Evolutionary conservation across 192 early-diverging fungal genomes (phyloP).

Genomic region (Coemansia sp.): DNA sequence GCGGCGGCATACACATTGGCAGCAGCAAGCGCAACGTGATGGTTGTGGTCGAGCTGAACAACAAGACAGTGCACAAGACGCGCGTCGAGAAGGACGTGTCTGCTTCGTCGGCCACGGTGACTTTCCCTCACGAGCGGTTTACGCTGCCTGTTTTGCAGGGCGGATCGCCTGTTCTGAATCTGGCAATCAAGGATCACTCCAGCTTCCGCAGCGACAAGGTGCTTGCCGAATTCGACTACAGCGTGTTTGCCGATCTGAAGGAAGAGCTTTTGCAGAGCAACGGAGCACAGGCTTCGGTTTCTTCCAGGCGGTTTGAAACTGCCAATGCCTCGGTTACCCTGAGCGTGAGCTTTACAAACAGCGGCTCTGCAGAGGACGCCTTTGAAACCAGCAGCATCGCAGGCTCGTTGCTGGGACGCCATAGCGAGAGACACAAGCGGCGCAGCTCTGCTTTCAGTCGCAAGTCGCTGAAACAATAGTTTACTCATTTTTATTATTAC

Average conservation of each 20-base stretch:
- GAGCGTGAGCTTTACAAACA: constrained; percentile 27
- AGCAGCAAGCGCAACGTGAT: constrained; percentile 36
- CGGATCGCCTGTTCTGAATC: constrained; percentile 25
- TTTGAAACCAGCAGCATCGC: constrained; percentile 34
- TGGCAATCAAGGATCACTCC: constrained; percentile 48
- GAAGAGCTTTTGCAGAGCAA: constrained; percentile 21
- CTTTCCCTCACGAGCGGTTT: constrained; percentile 33
- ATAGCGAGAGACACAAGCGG: constrained; percentile 40
- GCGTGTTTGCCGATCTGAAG: constrained; percentile 41
- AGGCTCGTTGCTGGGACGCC: constrained; percentile 23
- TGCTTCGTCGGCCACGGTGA: constrained; percentile 8
- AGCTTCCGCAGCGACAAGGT: constrained; percentile 55
- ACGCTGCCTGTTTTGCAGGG: constrained; percentile 47
- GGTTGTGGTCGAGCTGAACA: constrained; percentile 41
- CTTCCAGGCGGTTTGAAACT: constrained; percentile 10
- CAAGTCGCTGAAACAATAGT: constrained; percentile 34
- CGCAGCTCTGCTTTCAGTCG: constrained; percentile 47
- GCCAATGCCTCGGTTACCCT: constrained; percentile 19
- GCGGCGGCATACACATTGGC: constrained; percentile 1
- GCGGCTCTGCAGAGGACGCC: constrained; percentile 14
- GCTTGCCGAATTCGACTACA: constrained; percentile 30
- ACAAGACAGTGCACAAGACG: constrained; percentile 53
- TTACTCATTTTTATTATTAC: not conserved
- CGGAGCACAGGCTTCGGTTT: constrained; percentile 12
- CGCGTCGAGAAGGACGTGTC: constrained; percentile 41